Percentiles rank a stretch among this genome's conserved stretches.
Conservation (phyloP, 1,284 basidiomycete species). For the Cryptococcus hybrid region DNA sequence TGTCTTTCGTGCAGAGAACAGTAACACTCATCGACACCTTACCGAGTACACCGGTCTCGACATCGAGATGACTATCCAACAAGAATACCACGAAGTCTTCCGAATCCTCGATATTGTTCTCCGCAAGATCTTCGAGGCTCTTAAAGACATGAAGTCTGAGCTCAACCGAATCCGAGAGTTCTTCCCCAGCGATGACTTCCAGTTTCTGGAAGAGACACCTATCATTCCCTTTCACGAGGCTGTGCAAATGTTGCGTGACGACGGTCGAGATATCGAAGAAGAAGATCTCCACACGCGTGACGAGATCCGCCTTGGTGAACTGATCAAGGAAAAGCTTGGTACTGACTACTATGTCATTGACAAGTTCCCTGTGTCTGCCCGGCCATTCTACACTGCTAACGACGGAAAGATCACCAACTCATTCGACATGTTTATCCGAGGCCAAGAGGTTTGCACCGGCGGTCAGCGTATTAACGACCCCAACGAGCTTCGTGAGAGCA, state of each 20-base stretch:
- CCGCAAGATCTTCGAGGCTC: conserved; percentile 46
- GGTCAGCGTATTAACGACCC: conserved; percentile 54
- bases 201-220: conserved; percentile 35
- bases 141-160: conserved; percentile 52
- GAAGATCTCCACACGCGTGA: conserved; percentile 53
- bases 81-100: conserved; percentile 55
- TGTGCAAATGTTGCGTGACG: conserved; percentile 50
- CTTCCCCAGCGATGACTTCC: conserved; percentile 49
- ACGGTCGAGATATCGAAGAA: conserved; percentile 27
- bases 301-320: conserved; percentile 81
- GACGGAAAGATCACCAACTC: conserved; percentile 52
- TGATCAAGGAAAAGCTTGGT: conserved; percentile 85
- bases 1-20: conserved; percentile 57
- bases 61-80: conserved; percentile 56
- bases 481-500: conserved; percentile 48
- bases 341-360: conserved; percentile 96
- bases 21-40: conserved; percentile 58
- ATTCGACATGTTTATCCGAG: conserved; percentile 57
- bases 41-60: conserved; percentile 59
- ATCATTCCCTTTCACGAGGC: conserved; percentile 53
- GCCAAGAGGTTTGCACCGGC: conserved; percentile 54
- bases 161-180: conserved; percentile 52
- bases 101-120: conserved; percentile 48
- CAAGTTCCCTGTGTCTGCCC: conserved; percentile 85
- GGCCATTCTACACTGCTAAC: conserved; percentile 86